Base-by-base conservation (phyloP, 2,329 filamentous ascomycete genomes). In the Ceratocystis destructans region DNA sequence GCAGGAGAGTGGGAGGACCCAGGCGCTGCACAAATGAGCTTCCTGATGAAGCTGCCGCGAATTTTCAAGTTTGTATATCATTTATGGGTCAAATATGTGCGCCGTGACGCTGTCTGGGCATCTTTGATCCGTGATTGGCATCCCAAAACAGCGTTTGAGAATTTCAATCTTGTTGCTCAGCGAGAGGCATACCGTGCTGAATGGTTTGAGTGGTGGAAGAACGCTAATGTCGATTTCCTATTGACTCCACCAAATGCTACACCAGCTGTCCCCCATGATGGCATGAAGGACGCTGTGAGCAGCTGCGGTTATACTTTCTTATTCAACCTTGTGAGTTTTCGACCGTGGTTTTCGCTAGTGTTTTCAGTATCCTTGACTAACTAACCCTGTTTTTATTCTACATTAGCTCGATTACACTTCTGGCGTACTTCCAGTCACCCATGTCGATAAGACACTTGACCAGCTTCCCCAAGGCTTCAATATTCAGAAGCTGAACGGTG, bases 301-400 rank as follows among this genome's bases (percentile, higher is more conserved):
- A 90, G 87, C 70, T 96, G 92, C 72, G 91, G 90, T 0, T 96
- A 97, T 73, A 96, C 92, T 0, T 96, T 96, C 73, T 76, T 96
- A 66, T 97, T 94, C 78, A 96, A 96, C 71, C 70, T 96, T 72
- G 87, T 89, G 77, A 75, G 83, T 77, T 5, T 12, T 28, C 5
- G 62, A 28, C 31, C 33, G 50, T 45, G 10, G 25, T 15, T 28
- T 25, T 15, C 25, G 22, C 53, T 5, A 5, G 15, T 15, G 15
- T 28, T 59, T n/a, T 59, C 8, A 15, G n/a, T 37, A 3, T 59
- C 15, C 10, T 37, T 20, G 10, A n/a, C n/a, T 59, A 5, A 22
- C 12, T 59, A 37, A 59, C 25, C 5, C 15, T 59, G 5, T 1
- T 31, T 5, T 41, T 41, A 5, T 55, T 17, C 7, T n/a, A 7